These are phyloP conservation scores for Solanum chacoense DNA, from an alignment of 305 asterid genomes.

Conservation along the genomic window DNA sequence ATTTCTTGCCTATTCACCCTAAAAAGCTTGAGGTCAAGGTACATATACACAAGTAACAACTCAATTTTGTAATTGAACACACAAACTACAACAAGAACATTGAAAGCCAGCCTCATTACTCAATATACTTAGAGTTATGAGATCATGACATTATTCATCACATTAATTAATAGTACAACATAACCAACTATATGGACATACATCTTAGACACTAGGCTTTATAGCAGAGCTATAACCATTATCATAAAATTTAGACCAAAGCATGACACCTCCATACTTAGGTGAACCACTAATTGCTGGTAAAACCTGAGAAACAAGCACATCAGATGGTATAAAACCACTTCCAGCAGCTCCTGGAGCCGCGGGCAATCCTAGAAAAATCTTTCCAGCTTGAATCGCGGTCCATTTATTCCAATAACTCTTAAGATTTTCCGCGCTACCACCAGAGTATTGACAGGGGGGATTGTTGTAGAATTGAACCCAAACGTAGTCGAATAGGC, in stretches of 20 bases:
- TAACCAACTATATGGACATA: neutral
- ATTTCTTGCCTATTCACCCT: too few species aligned
- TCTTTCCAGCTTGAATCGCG: neutral
- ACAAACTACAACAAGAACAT: neutral
- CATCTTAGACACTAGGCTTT: neutral
- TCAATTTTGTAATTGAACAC: neutral
- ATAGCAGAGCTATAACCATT: slow-evolving; percentile 4
- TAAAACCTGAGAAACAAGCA: slow-evolving; percentile 2
- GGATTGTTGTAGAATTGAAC: slow-evolving; percentile 11
- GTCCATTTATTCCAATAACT: slow-evolving; percentile 1
- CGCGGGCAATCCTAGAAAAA: neutral
- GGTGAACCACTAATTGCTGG: slow-evolving; percentile 4
- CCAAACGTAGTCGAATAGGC: slow-evolving; percentile 11
- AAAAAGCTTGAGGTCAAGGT: too few species aligned
- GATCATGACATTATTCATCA: neutral
- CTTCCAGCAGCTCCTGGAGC: slow-evolving; percentile 1
- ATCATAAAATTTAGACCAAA: slow-evolving; percentile 11
- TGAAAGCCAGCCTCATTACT: neutral
- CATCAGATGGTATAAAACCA: slow-evolving; percentile 7
- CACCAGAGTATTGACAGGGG: neutral
- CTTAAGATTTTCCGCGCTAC: neutral
- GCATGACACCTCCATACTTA: slow-evolving; percentile 15
- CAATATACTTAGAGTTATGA: neutral
- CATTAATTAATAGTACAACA: neutral
- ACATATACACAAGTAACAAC: neutral